Evolutionary conservation across 331 rosid species (phyloP).

Genomic region (Stylosanthes scabra): DNA sequence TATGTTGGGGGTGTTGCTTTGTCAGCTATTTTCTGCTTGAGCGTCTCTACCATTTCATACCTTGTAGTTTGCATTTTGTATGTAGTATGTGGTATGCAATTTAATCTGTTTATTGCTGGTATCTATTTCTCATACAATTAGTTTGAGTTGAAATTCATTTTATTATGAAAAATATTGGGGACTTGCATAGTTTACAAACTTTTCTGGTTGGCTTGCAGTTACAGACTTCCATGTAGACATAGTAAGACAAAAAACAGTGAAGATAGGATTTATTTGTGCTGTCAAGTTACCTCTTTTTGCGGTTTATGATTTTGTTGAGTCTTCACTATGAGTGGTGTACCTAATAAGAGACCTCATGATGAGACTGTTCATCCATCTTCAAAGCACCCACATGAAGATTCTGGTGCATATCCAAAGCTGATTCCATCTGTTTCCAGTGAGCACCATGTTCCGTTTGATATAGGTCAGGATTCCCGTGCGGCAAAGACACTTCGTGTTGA

Average conservation of each 20-base stretch:
- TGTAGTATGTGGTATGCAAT: neutral
- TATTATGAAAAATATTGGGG: slow-evolving; percentile 7
- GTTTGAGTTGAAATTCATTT: slow-evolving; percentile 27
- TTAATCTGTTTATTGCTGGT: slow-evolving; percentile 11
- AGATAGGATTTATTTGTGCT: slow-evolving; percentile 37
- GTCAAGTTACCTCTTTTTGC: slow-evolving; percentile 30
- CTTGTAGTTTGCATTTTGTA: neutral
- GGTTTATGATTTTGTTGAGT: slow-evolving; percentile 38
- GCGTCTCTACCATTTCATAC: neutral
- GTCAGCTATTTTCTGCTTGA: neutral
- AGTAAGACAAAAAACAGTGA: neutral
- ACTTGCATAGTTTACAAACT: slow-evolving; percentile 31
- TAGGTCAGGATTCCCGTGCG: slow-evolving; percentile 64
- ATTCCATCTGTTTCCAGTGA: slow-evolving; percentile 63
- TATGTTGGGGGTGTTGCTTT: slow-evolving; percentile 18
- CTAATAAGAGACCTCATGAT: slow-evolving; percentile 83
- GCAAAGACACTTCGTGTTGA: slow-evolving; percentile 72
- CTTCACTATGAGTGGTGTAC: slow-evolving; percentile 72
- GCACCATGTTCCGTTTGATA: slow-evolving; percentile 66
- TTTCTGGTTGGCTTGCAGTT: slow-evolving; percentile 40
- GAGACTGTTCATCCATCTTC: slow-evolving; percentile 73
- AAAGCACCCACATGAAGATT: slow-evolving; percentile 74
- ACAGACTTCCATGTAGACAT: neutral
- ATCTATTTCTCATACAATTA: slow-evolving; percentile 9
- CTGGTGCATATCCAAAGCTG: slow-evolving; percentile 64